Base-by-base conservation (phyloP, 2,329 filamentous ascomycete species). In the Colletotrichum melonis region DNA sequence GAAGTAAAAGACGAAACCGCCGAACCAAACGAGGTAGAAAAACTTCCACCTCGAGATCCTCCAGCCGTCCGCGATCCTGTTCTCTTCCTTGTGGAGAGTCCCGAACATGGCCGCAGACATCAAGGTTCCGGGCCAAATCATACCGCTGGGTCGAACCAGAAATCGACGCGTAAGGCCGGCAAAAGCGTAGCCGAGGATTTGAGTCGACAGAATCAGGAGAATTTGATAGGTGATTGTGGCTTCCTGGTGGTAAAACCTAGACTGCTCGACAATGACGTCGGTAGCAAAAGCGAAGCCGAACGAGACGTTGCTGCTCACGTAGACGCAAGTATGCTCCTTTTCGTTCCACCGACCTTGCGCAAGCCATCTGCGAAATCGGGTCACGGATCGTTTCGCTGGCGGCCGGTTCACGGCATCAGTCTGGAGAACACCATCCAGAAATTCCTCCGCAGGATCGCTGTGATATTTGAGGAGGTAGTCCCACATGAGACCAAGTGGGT, bases 81-180 rank as follows among this genome's bases (percentile, higher is more conserved):
- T 97, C 79, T 95, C 92, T 74, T 95, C 92, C 78, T 93, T 95
- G 82, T 97, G 95, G 63, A 97, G 87, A 0, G 94, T 96, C 4
- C 92, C 92, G 78, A 97, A 97, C 93, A 97, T 95, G 78, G 94
- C 92, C 0, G 94, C 94, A 24, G 94, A 96, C 88, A 96, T 95
- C 63, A 97, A 86, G 0, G 95, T 97, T 26, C 93, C 93, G 1
- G 95, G 95, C 95, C 95, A 97, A 60, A 97, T 95, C 93, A 97
- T 97, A 72, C 94, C 94, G 74, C 93, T 94, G 0, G 95, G 95
- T 30, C 94, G 91, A 32, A 97, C 94, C 5, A 97, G 87, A 80
- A 95, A 97, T 63, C 93, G 90, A 70, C 94, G 88, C 2, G 94
- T 94, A 56, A 97, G 86, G 2, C 95, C 95, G 63, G 95, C 95